These are phyloP conservation scores for Cyberlindnera lachancei DNA, from an alignment of 805 yeast species.

Conservation along the genomic window DNA sequence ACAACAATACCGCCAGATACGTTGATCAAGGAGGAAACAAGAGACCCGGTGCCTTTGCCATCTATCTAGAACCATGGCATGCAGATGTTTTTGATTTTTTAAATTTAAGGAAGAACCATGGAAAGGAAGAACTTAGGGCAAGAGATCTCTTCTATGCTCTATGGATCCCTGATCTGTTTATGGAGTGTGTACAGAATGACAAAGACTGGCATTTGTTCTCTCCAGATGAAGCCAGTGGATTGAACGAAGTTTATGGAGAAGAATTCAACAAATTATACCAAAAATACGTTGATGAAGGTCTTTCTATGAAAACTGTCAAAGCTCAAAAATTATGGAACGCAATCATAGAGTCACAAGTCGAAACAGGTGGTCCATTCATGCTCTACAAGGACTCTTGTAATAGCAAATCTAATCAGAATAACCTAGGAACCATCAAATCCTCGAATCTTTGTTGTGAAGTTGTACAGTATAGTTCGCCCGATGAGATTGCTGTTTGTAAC, in stretches of 20 bases:
- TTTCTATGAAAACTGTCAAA: conserved; percentile 55
- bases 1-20: conserved; percentile 92
- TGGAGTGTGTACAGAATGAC: conserved; percentile 78
- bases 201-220: conserved; percentile 86
- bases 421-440: conserved; percentile 86
- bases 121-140: conserved; percentile 90
- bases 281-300: conserved; percentile 64
- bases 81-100: conserved; percentile 82
- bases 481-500: conserved; percentile 94
- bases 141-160: conserved; percentile 89
- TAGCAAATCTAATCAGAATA: conserved; percentile 81
- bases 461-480: conserved; percentile 82
- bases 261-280: conserved; percentile 70
- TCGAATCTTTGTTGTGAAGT: conserved; percentile 94
- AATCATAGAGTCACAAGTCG: conserved; percentile 87
- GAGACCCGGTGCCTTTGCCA: conserved; percentile 95
- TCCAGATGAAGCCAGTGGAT: conserved; percentile 84
- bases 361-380: conserved; percentile 95
- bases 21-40: conserved; percentile 99
- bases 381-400: conserved; percentile 92
- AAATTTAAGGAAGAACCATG: conserved; percentile 87
- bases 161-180: conserved; percentile 93
- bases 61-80: conserved; percentile 97
- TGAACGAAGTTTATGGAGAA: conserved; percentile 76
- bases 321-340: conserved; percentile 95